A percentile compares a stretch with the other conserved stretches of the same genome.
Evolutionary conservation across 352 stramenopile species (phyloP).

Genomic region (Pilasporangium apinafurcum): DNA sequence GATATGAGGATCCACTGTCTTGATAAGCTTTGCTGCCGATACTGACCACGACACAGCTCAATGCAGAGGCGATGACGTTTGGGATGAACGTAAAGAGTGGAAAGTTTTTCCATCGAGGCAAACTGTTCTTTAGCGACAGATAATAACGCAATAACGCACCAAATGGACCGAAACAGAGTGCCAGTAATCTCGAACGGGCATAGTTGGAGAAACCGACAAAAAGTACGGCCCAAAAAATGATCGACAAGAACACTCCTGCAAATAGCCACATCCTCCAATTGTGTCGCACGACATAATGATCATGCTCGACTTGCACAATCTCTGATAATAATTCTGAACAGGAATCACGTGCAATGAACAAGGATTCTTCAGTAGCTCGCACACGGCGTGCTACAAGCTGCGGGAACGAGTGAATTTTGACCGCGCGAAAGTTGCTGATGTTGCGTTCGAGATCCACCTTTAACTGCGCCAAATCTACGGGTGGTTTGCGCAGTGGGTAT

Average conservation of each 20-base stretch:
- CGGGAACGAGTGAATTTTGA: constrained; percentile 39
- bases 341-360: constrained; percentile 27
- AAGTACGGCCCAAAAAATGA: constrained; percentile 31
- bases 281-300: constrained; percentile 29
- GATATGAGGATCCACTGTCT: constrained; percentile 17
- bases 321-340: constrained; percentile 36
- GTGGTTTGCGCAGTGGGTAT: constrained; percentile 44
- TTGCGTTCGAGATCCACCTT: constrained; percentile 45
- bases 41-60: constrained; percentile 40
- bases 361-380: constrained; percentile 30
- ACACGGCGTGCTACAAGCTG: constrained; percentile 34
- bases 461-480: constrained; percentile 35
- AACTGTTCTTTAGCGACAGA: constrained; percentile 44
- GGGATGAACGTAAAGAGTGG: constrained; percentile 61
- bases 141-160: constrained; percentile 50
- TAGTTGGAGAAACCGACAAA: constrained; percentile 45
- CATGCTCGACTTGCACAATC: constrained; percentile 39
- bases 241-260: constrained; percentile 14
- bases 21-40: constrained; percentile 22
- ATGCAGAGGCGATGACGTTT: constrained; percentile 43
- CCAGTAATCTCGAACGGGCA: constrained; percentile 35
- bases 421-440: constrained; percentile 29
- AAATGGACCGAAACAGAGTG: constrained; percentile 50
- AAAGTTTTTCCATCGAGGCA: constrained; percentile 40
- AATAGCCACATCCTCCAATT: constrained; percentile 17